Evolutionary conservation across 2,329 filamentous ascomycete genomes (phyloP).

Genomic region (Fusarium buharicum): DNA sequence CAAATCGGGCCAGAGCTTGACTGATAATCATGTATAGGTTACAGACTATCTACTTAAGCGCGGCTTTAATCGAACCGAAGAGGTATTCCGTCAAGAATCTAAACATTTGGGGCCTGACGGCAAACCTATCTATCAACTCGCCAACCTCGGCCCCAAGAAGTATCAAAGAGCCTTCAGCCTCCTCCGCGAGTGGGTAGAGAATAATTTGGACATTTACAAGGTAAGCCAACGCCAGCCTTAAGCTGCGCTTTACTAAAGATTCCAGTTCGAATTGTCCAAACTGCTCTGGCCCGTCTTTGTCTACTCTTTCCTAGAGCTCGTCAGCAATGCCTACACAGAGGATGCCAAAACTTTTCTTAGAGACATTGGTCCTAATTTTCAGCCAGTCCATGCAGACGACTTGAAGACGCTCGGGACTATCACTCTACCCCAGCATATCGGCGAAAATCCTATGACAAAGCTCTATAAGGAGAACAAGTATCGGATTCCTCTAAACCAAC

Average conservation of each 20-base stretch:
- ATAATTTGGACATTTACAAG: conserved; percentile 94
- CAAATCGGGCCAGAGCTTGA: conserved; percentile 2
- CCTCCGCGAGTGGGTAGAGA: conserved; percentile 85
- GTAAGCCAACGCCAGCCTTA: conserved; percentile 53
- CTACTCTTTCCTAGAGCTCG: conserved; percentile 87
- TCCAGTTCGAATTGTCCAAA: conserved; percentile 83
- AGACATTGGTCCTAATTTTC: conserved; percentile 74
- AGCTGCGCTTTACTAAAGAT: conserved; percentile 35
- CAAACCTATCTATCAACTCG: conserved; percentile 74
- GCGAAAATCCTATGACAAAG: conserved; percentile 79
- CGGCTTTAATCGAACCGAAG: conserved; percentile 91
- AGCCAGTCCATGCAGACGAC: conserved; percentile 82
- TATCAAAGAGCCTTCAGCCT: conserved; percentile 80
- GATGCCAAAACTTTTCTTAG: conserved; percentile 81
- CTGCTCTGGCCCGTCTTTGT: conserved; percentile 94
- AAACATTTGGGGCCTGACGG: conserved; percentile 84
- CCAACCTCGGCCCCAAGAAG: conserved; percentile 78
- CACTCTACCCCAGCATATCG: conserved; percentile 79
- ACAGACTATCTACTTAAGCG: conserved; percentile 97
- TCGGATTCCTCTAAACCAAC: conserved; percentile 85
- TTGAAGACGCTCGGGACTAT: conserved; percentile 79
- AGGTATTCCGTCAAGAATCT: conserved; percentile 90
- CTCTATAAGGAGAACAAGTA: conserved; percentile 90
- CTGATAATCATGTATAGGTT: conserved; percentile 59
- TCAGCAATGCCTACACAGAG: conserved; percentile 74